These are phyloP conservation scores for Corylus avellana DNA, from an alignment of 306 rosid species.

Conservation along the genomic window DNA sequence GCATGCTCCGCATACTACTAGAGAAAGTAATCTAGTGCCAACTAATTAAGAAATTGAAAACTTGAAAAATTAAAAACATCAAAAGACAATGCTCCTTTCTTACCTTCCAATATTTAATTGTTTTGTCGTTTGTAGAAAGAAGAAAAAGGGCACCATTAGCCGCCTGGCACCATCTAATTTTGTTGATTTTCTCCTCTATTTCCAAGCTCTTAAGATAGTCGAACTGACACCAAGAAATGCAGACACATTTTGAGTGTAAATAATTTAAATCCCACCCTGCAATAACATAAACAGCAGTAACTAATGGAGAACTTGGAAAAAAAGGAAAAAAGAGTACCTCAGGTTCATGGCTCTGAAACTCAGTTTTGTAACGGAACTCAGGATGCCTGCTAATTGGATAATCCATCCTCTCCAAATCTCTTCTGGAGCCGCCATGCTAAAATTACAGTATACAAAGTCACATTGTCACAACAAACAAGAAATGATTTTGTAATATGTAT, in stretches of 20 bases:
- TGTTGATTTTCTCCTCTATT: constrained; percentile 99
- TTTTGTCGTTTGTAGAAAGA: constrained; percentile 93
- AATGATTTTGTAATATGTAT: not conserved
- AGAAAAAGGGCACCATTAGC: constrained; percentile 94
- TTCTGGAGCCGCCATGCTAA: constrained; percentile 79
- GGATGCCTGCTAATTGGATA: constrained; percentile 82
- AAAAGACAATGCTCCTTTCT: constrained; percentile 23
- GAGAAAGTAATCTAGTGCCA: not conserved
- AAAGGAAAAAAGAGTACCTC: constrained; percentile 52
- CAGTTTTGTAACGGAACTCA: constrained; percentile 97
- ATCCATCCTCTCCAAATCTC: constrained; percentile 86
- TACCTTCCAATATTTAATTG: constrained; percentile 99
- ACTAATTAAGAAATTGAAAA: constrained; percentile 15
- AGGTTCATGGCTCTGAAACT: constrained; percentile 99
- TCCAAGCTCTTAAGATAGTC: constrained; percentile 99
- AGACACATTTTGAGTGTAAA: constrained; percentile 18
- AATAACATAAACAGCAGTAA: constrained; percentile 10
- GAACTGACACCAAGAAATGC: constrained; percentile 58
- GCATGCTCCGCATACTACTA: not conserved
- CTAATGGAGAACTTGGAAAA: constrained; percentile 10
- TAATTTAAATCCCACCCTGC: constrained; percentile 15
- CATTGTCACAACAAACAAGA: constrained; percentile 20
- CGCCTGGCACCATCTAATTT: constrained; percentile 98
- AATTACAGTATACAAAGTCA: constrained; percentile 22
- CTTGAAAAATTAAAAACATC: constrained; percentile 14